Evolutionary conservation across 495 filamentous ascomycete species (phyloP), one percentile per base, ranked within the genome.

Genomic region (Lepidopterella palustris): DNA sequence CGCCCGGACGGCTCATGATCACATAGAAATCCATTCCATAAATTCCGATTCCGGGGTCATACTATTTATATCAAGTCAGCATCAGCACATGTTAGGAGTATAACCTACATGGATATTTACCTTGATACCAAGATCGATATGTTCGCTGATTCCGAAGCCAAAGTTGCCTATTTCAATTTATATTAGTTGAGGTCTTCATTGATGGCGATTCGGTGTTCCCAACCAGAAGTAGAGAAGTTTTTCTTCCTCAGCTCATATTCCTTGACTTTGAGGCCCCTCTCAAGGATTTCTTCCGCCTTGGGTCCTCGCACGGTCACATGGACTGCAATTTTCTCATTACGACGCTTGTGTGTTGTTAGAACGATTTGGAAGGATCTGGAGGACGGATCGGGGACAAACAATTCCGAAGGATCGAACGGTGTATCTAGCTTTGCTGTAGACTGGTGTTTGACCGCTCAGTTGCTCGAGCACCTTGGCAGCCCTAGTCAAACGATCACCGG

Each of bases 21-120:
- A 86, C 90, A 87, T 96, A 99, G 84, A 99, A 99, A 83, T 99
- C 95, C 95, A 99, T 99, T 78, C 95, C 95, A 84, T 99, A 99
- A 79, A 99, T 97, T 84, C 92, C 92, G 70, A 97, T 97, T 58
- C 84, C 89, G 24, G 52, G 52, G 32, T 54, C 52, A 27, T 67
- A 67, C 60, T n/a, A n/a, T n/a, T n/a, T 64, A 23, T 18, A n/a
- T n/a, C 20, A 11, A 23, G 50, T 64, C 42, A 64, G 62, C 45
- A 0, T 28, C 40, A 28, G 4, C n/a, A n/a, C n/a, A n/a, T n/a
- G n/a, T n/a, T n/a, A n/a, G n/a, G n/a, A n/a, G n/a, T n/a, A n/a
- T n/a, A n/a, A n/a, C n/a, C n/a, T n/a, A n/a, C n/a, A n/a, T n/a
- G n/a, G n/a, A n/a, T n/a, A n/a, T n/a, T n/a, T n/a, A n/a, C n/a